A percentile compares a stretch with the other conserved stretches of the same genome.
phyloP scores from a whole-genome alignment of 2,329 filamentous ascomycete genomes.

The Fusarium sp. region DNA sequence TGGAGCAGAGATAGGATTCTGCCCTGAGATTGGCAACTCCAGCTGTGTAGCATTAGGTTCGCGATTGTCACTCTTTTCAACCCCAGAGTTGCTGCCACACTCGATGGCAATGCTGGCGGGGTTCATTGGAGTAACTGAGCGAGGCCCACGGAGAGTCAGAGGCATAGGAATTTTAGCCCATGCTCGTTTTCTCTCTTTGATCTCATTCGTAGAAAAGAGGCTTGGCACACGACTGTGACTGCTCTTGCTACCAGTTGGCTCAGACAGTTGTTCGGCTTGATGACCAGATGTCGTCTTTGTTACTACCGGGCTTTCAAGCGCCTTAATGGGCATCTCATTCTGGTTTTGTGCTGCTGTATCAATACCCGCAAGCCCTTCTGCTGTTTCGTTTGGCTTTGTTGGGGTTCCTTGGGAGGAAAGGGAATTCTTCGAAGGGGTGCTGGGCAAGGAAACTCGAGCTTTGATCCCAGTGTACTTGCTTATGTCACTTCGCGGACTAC shows the following conservation, averaged over 20 bases:
- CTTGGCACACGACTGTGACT: conserved; percentile 27
- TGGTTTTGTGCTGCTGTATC: neutral
- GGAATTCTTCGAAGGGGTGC: conserved; percentile 7
- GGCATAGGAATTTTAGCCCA: conserved; percentile 50
- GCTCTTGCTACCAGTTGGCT: neutral
- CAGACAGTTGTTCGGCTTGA: neutral
- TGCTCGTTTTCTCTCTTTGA: conserved; percentile 44
- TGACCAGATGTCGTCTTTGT: neutral
- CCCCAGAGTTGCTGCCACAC: neutral
- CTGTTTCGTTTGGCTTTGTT: neutral
- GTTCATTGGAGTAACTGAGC: conserved; percentile 7
- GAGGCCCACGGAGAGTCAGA: conserved; percentile 37
- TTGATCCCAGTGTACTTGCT: conserved; percentile 7
- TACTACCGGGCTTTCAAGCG: neutral
- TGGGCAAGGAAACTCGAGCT: conserved; percentile 38
- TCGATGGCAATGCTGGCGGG: neutral
- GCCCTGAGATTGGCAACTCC: conserved; percentile 18
- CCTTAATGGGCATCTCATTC: neutral
- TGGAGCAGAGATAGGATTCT: conserved; percentile 12
- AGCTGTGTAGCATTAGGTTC: conserved; percentile 5
- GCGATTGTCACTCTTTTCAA: neutral
- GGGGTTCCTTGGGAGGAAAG: neutral
- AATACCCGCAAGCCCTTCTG: neutral
- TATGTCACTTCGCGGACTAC: conserved; percentile 11
- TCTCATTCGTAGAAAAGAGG: conserved; percentile 45